Evolutionary conservation across 202 grass and related monocot genomes (phyloP), one percentile per base, ranked within the genome.

Genomic region (Cymbopogon flexuosus): DNA sequence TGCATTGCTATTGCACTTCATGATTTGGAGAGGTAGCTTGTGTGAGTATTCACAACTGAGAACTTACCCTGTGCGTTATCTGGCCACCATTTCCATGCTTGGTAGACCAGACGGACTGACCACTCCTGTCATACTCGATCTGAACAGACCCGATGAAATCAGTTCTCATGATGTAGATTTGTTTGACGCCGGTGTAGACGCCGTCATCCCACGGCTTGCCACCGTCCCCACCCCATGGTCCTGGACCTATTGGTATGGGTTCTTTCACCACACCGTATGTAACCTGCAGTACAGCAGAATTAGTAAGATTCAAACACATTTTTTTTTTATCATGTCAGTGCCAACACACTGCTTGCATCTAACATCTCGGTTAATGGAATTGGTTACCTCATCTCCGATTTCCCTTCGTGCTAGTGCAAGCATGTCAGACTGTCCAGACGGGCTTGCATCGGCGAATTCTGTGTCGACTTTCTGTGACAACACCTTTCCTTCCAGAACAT

Each of bases 141-240:
- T 96, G 92, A 62, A 96, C 83, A 13, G 92, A 93, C 11, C 90
- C 86, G 29, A 99, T 88, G 79, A 90, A 78, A 33, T 93, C 82
- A 29, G 40, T 73, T 46, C 89, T 89, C 66, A 40, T 88, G 65
- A 96, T 87, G 79, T 91, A 90, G 29, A 96, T 72, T 19, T 99
- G 92, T 37, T 96, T 99, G 29, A 99, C 81, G 19, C 90, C 87
- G 0, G 92, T 87, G 85, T 91, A 93, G 12, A 93, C 90, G 30
- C 89, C 92, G 10, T 96, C 90, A 6, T 99, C 92, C 90, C 96
- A 99, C 30, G 88, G 90, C 72, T 78, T 93, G 49, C 92, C 90
- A 29, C 96, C 88, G 9, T 99, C 85, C 27, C 92, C 96, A 62
- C 95, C 95, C 95, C 95, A 94, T 19, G 95, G 95, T 33, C 95